Conservation (phyloP, 805 yeast genomes). For the Gaillardinia entomophila region DNA sequence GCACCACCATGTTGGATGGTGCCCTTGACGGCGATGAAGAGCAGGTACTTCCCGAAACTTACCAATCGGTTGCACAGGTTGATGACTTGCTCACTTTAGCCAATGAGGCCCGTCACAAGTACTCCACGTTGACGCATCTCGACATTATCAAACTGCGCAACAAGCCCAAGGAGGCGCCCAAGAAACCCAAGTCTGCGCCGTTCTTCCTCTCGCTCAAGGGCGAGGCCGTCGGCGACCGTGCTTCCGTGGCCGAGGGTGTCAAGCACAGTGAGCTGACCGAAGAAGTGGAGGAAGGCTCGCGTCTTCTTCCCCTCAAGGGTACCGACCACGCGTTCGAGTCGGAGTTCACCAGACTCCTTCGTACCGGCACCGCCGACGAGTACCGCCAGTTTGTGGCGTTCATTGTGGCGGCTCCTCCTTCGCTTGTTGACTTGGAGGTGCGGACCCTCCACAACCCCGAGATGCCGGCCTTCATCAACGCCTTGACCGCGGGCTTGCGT, state of each 20-base stretch:
- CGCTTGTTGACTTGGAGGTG: conserved; percentile 79
- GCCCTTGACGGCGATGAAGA: conserved; percentile 50
- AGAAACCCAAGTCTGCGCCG: conserved; percentile 71
- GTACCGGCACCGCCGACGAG: conserved; percentile 39
- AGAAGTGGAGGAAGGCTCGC: conserved; percentile 4
- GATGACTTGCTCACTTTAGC: conserved; percentile 66
- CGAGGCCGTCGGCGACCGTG: conserved; percentile 65
- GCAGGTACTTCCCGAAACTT: conserved; percentile 32
- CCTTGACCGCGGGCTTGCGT: conserved; percentile 54
- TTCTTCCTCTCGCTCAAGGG: conserved; percentile 74
- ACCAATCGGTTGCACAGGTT: conserved; percentile 59
- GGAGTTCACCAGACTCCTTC: conserved; percentile 59
- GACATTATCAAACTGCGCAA: conserved; percentile 83
- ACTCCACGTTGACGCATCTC: conserved; percentile 70
- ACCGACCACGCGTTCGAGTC: conserved; percentile 57
- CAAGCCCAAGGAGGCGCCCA: conserved; percentile 85
- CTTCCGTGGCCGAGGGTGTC: conserved; percentile 42
- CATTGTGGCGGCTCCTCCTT: conserved; percentile 62
- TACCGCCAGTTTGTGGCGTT: conserved; percentile 47
- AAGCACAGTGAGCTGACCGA: conserved; percentile 5
- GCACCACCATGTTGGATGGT: conserved; percentile 66
- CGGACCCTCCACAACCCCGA: conserved; percentile 70
- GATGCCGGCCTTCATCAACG: conserved; percentile 58
- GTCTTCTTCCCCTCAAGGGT: not conserved
- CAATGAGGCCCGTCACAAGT: conserved; percentile 68